A percentile compares a stretch with the other conserved stretches of the same genome.
Evolutionary conservation across 345 rosid species (phyloP).

Genomic region (Excoecaria cochinchinensis): DNA sequence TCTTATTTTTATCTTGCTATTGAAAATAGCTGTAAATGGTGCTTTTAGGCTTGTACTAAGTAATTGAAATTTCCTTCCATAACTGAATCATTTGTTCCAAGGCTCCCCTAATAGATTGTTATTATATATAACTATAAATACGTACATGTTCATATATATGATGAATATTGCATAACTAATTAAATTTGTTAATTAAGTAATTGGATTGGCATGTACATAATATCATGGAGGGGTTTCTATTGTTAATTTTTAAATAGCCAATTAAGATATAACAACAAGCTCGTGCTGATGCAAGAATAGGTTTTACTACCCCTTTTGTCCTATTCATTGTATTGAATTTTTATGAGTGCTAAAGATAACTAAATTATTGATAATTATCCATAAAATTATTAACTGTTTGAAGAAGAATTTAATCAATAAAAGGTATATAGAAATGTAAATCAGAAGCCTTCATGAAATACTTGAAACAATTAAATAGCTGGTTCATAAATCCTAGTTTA

Average conservation of each 20-base stretch:
- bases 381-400: background rate
- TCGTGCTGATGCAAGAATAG: background rate
- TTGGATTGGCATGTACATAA: background rate
- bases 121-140: background rate
- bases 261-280: background rate
- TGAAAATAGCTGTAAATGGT: background rate
- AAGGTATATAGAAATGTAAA: background rate
- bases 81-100: background rate
- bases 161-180: background rate
- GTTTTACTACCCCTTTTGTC: too few species aligned
- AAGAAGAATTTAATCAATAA: background rate
- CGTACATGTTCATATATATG: background rate
- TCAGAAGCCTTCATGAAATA: too few species aligned
- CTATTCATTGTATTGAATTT: too few species aligned
- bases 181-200: background rate
- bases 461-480: background rate
- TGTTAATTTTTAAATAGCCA: background rate
- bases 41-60: background rate
- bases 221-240: background rate
- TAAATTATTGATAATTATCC: background rate
- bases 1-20: background rate
- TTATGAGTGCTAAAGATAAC: background rate
- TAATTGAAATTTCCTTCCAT: background rate
- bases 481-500: background rate
- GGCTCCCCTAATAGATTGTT: background rate